phyloP scores from a whole-genome alignment of 2,329 filamentous ascomycete genomes.

The Colletotrichum sidae region DNA sequence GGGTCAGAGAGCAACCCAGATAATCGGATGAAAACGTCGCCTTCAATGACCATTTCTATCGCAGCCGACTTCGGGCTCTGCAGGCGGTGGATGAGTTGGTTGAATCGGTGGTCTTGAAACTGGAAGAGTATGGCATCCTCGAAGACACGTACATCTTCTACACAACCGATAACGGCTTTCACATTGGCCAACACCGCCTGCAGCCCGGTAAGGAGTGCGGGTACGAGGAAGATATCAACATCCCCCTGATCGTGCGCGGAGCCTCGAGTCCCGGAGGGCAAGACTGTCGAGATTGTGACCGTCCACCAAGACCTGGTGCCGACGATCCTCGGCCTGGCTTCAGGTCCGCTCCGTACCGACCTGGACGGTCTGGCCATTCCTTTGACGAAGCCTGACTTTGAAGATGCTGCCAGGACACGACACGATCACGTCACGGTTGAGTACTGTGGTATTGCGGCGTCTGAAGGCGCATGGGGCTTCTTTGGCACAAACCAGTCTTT shows the following conservation, averaged over 20 bases:
- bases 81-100: slow-evolving; percentile 54
- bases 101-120: slow-evolving; percentile 44
- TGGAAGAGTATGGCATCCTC: slow-evolving; percentile 41
- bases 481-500: slow-evolving; percentile 37
- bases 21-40: slow-evolving; percentile 45
- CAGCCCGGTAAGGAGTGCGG: slow-evolving; percentile 60
- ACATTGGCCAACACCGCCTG: slow-evolving; percentile 61
- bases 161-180: slow-evolving; percentile 61
- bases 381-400: slow-evolving; percentile 39
- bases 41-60: slow-evolving; percentile 53
- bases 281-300: slow-evolving; percentile 52
- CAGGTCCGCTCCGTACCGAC: slow-evolving; percentile 50
- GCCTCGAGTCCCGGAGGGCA: slow-evolving; percentile 54
- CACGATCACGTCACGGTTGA: slow-evolving; percentile 65
- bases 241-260: slow-evolving; percentile 61
- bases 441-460: slow-evolving; percentile 57
- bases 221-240: slow-evolving; percentile 59
- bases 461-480: slow-evolving; percentile 41
- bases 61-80: slow-evolving; percentile 51
- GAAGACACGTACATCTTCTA: slow-evolving; percentile 59
- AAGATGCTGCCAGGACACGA: slow-evolving; percentile 39
- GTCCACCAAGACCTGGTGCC: slow-evolving; percentile 66
- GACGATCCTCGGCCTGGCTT: slow-evolving; percentile 58
- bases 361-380: slow-evolving; percentile 64
- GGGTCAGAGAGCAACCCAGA: slow-evolving; percentile 53